These are phyloP conservation scores for Pythium angustatum DNA, from an alignment of 352 stramenopile genomes.

Conservation along the genomic window DNA sequence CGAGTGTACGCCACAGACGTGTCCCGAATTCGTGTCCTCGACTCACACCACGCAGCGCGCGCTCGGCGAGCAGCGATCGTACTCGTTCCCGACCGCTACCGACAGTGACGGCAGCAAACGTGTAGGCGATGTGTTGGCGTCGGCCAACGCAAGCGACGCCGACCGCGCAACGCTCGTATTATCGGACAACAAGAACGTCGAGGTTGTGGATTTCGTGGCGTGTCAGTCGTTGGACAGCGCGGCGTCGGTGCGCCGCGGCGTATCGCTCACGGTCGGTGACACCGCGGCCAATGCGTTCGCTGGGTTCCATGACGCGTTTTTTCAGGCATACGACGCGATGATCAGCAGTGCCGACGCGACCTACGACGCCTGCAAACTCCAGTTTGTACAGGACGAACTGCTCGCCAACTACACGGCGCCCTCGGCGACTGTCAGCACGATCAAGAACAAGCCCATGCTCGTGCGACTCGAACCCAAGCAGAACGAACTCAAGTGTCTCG, in stretches of 20 bases:
- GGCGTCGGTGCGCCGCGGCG: conserved; percentile 31
- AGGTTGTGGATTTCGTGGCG: conserved; percentile 51
- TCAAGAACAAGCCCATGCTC: conserved; percentile 53
- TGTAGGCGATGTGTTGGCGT: conserved; percentile 37
- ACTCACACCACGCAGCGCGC: neutral
- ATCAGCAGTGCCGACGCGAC: conserved; percentile 48
- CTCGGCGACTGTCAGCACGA: neutral
- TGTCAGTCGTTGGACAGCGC: conserved; percentile 28
- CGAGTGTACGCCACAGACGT: conserved; percentile 40
- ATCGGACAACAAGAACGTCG: conserved; percentile 45
- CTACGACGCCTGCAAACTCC: conserved; percentile 63
- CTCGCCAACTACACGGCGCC: conserved; percentile 40
- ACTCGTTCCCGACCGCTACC: conserved; percentile 12
- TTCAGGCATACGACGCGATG: conserved; percentile 63
- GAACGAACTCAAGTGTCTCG: conserved; percentile 48
- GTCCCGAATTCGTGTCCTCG: conserved; percentile 23
- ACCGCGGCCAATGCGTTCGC: conserved; percentile 44
- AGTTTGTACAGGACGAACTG: conserved; percentile 64
- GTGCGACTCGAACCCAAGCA: conserved; percentile 44
- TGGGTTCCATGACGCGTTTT: conserved; percentile 59
- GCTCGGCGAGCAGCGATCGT: conserved; percentile 22
- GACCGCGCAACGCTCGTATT: conserved; percentile 18
- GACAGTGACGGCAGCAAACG: conserved; percentile 16
- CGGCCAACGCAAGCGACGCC: conserved; percentile 23
- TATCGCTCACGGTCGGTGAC: conserved; percentile 48